A percentile compares a stretch with the other conserved stretches of the same genome.
Conservation (phyloP, 202 grass and related monocot genomes). For the Musa balbisiana region DNA sequence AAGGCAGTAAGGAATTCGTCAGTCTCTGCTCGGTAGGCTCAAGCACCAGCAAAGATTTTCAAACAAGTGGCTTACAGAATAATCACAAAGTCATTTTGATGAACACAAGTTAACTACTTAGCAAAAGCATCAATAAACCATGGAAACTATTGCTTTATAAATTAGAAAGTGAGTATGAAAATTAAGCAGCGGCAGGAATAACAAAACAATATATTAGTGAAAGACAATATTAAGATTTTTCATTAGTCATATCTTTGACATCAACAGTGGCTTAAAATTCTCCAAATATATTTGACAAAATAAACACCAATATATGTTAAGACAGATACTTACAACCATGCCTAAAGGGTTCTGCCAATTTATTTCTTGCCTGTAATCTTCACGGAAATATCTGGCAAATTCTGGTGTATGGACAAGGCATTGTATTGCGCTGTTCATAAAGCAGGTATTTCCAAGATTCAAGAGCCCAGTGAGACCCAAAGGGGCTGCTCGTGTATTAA, state of each 20-base stretch:
- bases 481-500: conserved; percentile 47
- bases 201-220: not conserved
- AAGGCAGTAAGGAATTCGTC: too few species aligned
- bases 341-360: conserved; percentile 96
- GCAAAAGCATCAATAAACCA: too few species aligned
- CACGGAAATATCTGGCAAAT: conserved; percentile 89
- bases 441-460: conserved; percentile 98
- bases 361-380: conserved; percentile 92
- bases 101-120: too few species aligned
- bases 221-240: not conserved
- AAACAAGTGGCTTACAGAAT: too few species aligned
- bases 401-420: conserved; percentile 98
- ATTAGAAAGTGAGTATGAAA: not conserved
- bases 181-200: not conserved
- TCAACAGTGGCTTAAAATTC: not conserved
- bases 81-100: too few species aligned
- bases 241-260: not conserved
- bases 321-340: conserved; percentile 69
- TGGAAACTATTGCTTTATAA: not conserved
- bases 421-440: conserved; percentile 97
- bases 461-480: conserved; percentile 77
- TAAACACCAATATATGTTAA: conserved; percentile 2
- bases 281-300: not conserved
- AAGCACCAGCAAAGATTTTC: too few species aligned
- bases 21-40: too few species aligned